These are phyloP conservation scores for Talaromyces verruculosus DNA, from an alignment of 2,329 filamentous ascomycete genomes.

Conservation along the genomic window DNA sequence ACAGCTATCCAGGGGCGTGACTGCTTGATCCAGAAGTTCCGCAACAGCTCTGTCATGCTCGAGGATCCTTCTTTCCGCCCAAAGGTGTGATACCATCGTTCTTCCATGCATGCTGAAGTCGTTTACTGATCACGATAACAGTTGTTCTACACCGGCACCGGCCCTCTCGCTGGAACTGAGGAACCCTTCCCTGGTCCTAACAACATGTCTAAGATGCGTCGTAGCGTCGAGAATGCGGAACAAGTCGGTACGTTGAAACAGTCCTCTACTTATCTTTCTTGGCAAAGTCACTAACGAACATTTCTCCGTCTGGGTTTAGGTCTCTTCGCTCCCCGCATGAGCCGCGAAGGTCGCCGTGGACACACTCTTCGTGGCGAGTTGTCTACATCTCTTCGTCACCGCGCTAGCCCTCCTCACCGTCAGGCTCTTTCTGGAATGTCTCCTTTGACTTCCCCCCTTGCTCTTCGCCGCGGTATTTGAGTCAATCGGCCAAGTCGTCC, in stretches of 20 bases:
- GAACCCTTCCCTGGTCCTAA: constrained; percentile 75
- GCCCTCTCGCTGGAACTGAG: constrained; percentile 65
- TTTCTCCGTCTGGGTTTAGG: constrained; percentile 48
- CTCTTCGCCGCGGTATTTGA: not conserved
- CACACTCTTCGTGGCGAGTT: constrained; percentile 8
- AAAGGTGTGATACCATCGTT: constrained; percentile 57
- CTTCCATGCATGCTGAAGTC: constrained; percentile 39
- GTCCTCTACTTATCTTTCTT: not conserved
- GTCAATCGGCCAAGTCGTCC: not conserved
- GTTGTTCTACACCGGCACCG: constrained; percentile 56
- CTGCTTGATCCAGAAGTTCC: constrained; percentile 88
- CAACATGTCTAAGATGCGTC: constrained; percentile 82
- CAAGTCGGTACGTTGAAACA: constrained; percentile 65
- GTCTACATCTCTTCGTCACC: constrained; percentile 8
- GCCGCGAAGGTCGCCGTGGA: constrained; percentile 54
- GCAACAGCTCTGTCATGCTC: constrained; percentile 94
- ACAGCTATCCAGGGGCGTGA: constrained; percentile 87
- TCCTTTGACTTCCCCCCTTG: constrained; percentile 15
- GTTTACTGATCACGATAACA: constrained; percentile 26
- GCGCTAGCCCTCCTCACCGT: constrained; percentile 8
- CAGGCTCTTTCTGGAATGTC: constrained; percentile 12
- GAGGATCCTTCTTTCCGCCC: constrained; percentile 79
- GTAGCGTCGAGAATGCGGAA: constrained; percentile 82
- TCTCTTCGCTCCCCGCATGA: constrained; percentile 76
- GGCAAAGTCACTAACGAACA: constrained; percentile 9